Base-by-base conservation (phyloP, 805 yeast species). In the Wickerhamomyces hampshirensis region DNA sequence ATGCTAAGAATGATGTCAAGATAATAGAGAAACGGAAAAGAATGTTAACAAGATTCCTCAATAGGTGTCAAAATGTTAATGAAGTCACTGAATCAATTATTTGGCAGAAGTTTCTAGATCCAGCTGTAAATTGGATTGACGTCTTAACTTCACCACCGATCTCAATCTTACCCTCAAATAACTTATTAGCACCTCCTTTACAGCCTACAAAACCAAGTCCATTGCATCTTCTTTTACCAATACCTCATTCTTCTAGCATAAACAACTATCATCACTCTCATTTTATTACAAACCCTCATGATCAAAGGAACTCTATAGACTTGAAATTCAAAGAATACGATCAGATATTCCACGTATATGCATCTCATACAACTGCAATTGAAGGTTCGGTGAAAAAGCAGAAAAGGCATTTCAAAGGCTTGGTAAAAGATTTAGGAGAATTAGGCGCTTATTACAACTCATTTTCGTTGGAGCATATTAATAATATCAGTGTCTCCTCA, bases 41-140 rank as follows among this genome's bases (percentile, higher is more conserved):
- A 40, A 71, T 84, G 71, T 70, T 89, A 30, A 69, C 83, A 0
- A 78, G 75, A 16, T 93, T 93, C 53, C 66, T 93, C 39, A 84
- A 84, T 52, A 70, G 88, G 42, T 91, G 98, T 56, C 50, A 75
- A 35, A 58, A 62, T 8, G 77, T 80, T 31, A 63, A 66, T 1
- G 73, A 69, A 44, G 68, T 93, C 16, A 61, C 77, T 27, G 68
- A 68, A 18, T 73, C 80, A 44, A 69, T 69, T 14, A 77, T 84
- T 16, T 85, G 88, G 51, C 71, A 77, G 28, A 77, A 81, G 53
- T 93, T 93, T 52, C 59, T 93, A 38, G 93, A 88, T 53, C 95
- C 98, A 6, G 82, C 82, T 42, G 76, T 85, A 10, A 73, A 75
- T 46, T 93, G 96, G 91, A 67, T 72, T 17, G 96, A 89, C 52